Evolutionary conservation across 306 rosid species (phyloP), one percentile per base, ranked within the genome.

Genomic region (apple (Malus domestica)): DNA sequence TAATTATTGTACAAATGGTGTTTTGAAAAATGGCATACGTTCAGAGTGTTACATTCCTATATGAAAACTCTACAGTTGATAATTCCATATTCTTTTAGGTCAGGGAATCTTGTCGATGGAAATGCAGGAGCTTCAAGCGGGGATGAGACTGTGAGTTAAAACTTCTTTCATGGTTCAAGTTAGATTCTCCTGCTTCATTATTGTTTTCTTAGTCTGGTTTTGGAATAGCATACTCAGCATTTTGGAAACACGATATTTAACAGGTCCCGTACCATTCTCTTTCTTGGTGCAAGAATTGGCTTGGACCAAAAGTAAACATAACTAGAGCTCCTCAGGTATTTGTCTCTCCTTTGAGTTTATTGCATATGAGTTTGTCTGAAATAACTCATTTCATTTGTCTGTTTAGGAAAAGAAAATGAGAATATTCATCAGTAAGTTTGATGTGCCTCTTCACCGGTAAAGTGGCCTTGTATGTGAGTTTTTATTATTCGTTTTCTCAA

Each of bases 201-300:
- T 57, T 46, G 60, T 30, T 60, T 25, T 10, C 46, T 70, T 58
- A 4, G 65, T 14, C 49, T 65, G 14, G 60, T 72, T 80, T 71
- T 73, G 58, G 79, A 83, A 76, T 72, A 74, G 66, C 46, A 59
- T 42, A 78, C 74, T 40, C 76, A 19, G 54, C 65, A 61, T 64
- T 46, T 68, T 63, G 27, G 30, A 61, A 10, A 76, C 67, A 77
- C 54, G 64, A 73, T 73, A 45, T 70, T 81, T 80, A 81, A 33
- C 85, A 92, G 99, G 97, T 95, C 78, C 93, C 99, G 27, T 95
- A 95, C 86, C 77, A 89, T 80, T 95, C 99, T 84, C 99, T 95
- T 77, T 83, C 97, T 52, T 95, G 86, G 92, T 95, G 97, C 93
- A 95, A 95, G 87, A 89, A 81, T 77, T 95, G 99, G 99, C 89